phyloP scores from a whole-genome alignment of 257 asterid species.

The Cordia subcordata region DNA sequence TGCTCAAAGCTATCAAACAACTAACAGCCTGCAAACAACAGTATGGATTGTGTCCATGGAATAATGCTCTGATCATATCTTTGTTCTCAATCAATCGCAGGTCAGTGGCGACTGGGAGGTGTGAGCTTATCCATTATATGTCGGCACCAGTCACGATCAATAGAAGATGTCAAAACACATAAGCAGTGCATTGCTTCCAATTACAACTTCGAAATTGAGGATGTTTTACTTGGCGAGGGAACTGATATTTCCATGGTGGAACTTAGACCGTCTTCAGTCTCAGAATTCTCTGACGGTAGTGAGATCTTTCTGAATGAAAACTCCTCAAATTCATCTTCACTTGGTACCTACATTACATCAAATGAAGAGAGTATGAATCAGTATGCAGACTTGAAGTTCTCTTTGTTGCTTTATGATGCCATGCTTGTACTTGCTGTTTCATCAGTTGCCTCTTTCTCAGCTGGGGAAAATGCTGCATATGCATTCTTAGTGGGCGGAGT shows the following conservation, averaged over 20 bases:
- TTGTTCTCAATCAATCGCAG: conserved; percentile 33
- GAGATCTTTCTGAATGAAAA: conserved; percentile 11
- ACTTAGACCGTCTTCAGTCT: conserved; percentile 49
- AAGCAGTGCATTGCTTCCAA: conserved; percentile 23
- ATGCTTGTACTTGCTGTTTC: conserved; percentile 56
- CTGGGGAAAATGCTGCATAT: conserved; percentile 38
- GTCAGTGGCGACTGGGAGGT: conserved; percentile 80
- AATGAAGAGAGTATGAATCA: conserved; percentile 81
- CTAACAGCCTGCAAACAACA: too few relatives aligned
- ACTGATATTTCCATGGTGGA: conserved; percentile 67
- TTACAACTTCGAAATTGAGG: conserved; percentile 52
- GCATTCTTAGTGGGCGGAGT: conserved; percentile 71
- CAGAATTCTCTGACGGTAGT: conserved; percentile 41
- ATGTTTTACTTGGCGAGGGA: conserved; percentile 68
- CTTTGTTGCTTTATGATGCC: conserved; percentile 59
- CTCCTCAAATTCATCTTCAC: conserved; percentile 16
- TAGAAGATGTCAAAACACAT: conserved; percentile 27
- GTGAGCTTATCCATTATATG: conserved; percentile 37
- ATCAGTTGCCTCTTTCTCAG: conserved; percentile 32
- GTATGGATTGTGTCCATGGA: background rate
- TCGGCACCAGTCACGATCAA: conserved; percentile 16
- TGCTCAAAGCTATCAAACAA: too few relatives aligned
- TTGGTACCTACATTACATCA: conserved; percentile 18
- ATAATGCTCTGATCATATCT: background rate
- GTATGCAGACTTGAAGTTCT: conserved; percentile 60